Percentiles rank a stretch among this genome's conserved stretches.
Evolutionary conservation across 2,329 filamentous ascomycete genomes (phyloP).

Genomic region (Pseudogymnoascus sp.): DNA sequence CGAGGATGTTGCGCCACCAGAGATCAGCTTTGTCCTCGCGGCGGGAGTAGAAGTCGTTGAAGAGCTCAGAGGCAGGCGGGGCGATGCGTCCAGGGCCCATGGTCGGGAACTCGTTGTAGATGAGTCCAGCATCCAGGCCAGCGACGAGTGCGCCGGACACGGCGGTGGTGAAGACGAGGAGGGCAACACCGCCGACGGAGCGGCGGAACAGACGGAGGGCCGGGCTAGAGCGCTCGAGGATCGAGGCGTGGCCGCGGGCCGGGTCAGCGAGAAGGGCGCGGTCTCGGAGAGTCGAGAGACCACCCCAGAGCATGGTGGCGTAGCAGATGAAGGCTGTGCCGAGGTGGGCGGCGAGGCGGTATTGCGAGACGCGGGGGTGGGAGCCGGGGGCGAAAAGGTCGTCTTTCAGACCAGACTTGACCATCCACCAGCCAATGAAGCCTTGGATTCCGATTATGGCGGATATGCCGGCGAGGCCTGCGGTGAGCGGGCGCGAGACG

Average conservation of each 20-base stretch:
- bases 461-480: slow-evolving; percentile 73
- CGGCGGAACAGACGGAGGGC: slow-evolving; percentile 65
- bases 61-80: slow-evolving; percentile 75
- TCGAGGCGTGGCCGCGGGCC: slow-evolving; percentile 47
- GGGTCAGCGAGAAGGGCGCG: slow-evolving; percentile 63
- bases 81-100: slow-evolving; percentile 75
- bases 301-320: slow-evolving; percentile 86
- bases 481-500: slow-evolving; percentile 70
- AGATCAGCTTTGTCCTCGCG: slow-evolving; percentile 70
- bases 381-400: slow-evolving; percentile 87
- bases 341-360: slow-evolving; percentile 81
- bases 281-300: slow-evolving; percentile 73
- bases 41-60: slow-evolving; percentile 77
- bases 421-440: slow-evolving; percentile 99
- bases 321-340: slow-evolving; percentile 90
- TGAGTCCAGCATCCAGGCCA: slow-evolving; percentile 88
- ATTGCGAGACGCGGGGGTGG: slow-evolving; percentile 89
- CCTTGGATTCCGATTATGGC: slow-evolving; percentile 90
- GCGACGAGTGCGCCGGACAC: slow-evolving; percentile 93
- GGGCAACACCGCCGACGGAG: slow-evolving; percentile 60
- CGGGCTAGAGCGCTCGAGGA: slow-evolving; percentile 56
- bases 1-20: slow-evolving; percentile 95
- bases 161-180: slow-evolving; percentile 77
- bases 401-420: slow-evolving; percentile 90
- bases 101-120: slow-evolving; percentile 97